Percentiles rank a stretch among this genome's conserved stretches.
These are phyloP conservation scores for Fusarium circinatum DNA, from an alignment of 2,329 filamentous ascomycete genomes.

Conservation along the genomic window DNA sequence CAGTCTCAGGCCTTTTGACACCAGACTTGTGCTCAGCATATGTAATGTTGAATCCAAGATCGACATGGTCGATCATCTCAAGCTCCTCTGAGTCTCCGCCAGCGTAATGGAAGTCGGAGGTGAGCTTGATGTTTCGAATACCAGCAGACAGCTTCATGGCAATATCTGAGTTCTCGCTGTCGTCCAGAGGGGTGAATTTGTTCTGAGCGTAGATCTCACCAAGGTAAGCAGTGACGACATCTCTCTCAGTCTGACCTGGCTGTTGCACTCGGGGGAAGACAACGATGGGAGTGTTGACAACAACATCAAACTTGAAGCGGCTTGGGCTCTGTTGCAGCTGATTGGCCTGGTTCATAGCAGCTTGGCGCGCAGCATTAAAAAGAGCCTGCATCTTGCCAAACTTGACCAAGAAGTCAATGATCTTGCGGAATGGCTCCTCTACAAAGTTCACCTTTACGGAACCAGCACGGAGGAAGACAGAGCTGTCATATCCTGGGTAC, in stretches of 20 bases:
- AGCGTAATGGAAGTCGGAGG: slow-evolving; percentile 86
- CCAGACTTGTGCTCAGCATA: slow-evolving; percentile 87
- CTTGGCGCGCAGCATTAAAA: slow-evolving; percentile 95
- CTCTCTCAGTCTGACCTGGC: slow-evolving; percentile 75
- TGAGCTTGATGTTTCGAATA: slow-evolving; percentile 90
- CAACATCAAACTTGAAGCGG: slow-evolving; percentile 92
- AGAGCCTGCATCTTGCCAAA: slow-evolving; percentile 99
- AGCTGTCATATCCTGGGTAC: slow-evolving; percentile 95
- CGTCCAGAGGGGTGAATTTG: slow-evolving; percentile 85
- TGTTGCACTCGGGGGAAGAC: slow-evolving; percentile 87
- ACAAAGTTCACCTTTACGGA: slow-evolving; percentile 98
- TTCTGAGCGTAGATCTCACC: slow-evolving; percentile 98
- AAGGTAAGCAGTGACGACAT: slow-evolving; percentile 90
- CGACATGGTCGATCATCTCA: slow-evolving; percentile 96
- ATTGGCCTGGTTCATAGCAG: slow-evolving; percentile 90
- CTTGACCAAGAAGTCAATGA: slow-evolving; percentile 97
- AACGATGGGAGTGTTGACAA: slow-evolving; percentile 94
- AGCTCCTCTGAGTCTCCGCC: slow-evolving; percentile 81
- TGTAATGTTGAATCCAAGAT: slow-evolving; percentile 90
- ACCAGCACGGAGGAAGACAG: slow-evolving; percentile 88
- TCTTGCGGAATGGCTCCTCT: slow-evolving; percentile 97
- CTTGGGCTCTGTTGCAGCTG: slow-evolving; percentile 91
- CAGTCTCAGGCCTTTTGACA: slow-evolving; percentile 84
- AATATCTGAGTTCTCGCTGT: slow-evolving; percentile 75
- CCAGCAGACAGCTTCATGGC: slow-evolving; percentile 92